phyloP scores from a whole-genome alignment of 1,284 basidiomycete species.

The Vanrija sp. region DNA sequence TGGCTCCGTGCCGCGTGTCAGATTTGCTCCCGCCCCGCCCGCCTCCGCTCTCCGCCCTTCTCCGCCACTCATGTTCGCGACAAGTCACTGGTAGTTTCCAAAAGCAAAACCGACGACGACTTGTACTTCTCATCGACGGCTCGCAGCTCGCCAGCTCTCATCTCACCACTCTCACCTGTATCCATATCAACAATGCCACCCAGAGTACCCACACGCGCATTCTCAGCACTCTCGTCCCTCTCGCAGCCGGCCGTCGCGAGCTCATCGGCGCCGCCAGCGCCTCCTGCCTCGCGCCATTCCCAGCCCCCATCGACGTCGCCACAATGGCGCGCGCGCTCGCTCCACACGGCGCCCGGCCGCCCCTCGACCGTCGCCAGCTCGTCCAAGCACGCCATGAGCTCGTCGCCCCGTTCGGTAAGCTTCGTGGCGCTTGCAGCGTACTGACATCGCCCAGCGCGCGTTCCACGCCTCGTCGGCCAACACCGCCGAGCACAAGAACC shows the following conservation, averaged over 20 bases:
- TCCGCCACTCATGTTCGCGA: no score
- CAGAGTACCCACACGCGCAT: conserved; percentile 12
- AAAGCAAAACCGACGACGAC: no score
- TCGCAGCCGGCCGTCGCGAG: conserved; percentile 6
- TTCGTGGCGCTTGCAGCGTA: neutral
- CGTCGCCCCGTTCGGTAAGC: neutral
- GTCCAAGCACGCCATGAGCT: neutral
- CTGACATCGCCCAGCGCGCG: conserved; percentile 54
- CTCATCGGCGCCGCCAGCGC: neutral
- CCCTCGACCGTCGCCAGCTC: neutral
- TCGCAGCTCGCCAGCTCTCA: neutral
- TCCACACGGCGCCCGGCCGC: conserved; percentile 4
- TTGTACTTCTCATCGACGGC: no score
- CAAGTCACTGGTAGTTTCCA: no score
- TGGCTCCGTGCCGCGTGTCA: no score
- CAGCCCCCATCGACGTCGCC: neutral
- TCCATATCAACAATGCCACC: conserved; percentile 10
- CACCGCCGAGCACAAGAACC: conserved; percentile 68
- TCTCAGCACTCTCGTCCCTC: conserved; percentile 1
- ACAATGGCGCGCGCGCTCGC: neutral
- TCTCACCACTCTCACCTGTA: neutral
- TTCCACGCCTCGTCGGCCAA: conserved; percentile 66
- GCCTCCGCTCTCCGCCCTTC: no score
- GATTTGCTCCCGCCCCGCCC: no score
- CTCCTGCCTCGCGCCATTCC: neutral